Evolutionary conservation across 2,329 filamentous ascomycete genomes (phyloP), one percentile per base, ranked within the genome.

Genomic region (Colletotrichum simmondsii): DNA sequence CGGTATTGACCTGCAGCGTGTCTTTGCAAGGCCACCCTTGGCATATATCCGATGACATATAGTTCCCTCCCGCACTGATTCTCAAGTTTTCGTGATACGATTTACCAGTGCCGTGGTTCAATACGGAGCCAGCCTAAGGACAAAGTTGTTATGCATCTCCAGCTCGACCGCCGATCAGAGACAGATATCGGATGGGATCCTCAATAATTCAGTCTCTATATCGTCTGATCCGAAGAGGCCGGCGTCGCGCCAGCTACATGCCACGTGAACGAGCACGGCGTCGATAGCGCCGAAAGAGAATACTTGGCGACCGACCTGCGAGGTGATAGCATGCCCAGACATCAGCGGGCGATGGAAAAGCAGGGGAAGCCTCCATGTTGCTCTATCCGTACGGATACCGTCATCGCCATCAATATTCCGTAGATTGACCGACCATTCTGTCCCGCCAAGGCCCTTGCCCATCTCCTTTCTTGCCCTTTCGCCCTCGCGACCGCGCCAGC

Each of bases 21-120:
- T 52, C n/a, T 16, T 22, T 42, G 30, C 59, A 42, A 59, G 59
- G 46, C 54, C 19, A 57, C 49, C 66, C 66, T 49, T 65, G 70
- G 19, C 30, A 19, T 49, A 57, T 61, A 70, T 65, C 42, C 26
- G 70, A 32, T 70, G 35, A 61, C 49, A n/a, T 65, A 61, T 72
- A 26, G 49, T 60, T 72, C 58, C 46, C 22, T 49, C 7, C n/a
- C 46, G 70, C 66, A 72, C 60, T 65, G 49, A 49, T 72, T 56
- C 70, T 61, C 56, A 46, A 65, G 56, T 35, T 35, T 61, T 61
- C 24, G n/a, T 12, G 24, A 32, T 59, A 37, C 68, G 46, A 32
- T 46, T 59, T 42, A 58, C 68, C 64, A 58, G 42, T 10, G 24
- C 30, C 57, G 26, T 42, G 65, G 65, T 63, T 62, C 30, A 49